These are phyloP conservation scores for Carex sylvatica DNA, from an alignment of 202 grass and related monocot species.

Conservation along the genomic window DNA sequence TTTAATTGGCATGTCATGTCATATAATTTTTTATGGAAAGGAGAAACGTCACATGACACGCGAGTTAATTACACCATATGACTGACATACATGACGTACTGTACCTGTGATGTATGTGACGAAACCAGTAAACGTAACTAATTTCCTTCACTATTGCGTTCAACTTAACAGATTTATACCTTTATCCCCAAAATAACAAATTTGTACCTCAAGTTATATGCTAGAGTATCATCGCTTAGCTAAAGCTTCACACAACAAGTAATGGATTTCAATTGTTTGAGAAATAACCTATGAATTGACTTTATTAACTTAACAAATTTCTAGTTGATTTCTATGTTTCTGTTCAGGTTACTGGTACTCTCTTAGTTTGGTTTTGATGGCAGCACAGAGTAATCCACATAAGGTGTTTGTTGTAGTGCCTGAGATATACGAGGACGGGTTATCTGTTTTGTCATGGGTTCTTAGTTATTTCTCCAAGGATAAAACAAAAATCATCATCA, in stretches of 20 bases:
- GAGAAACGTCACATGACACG: too few species aligned
- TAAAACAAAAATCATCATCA: slow-evolving; percentile 36
- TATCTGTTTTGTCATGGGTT: slow-evolving; percentile 44
- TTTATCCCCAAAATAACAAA: background rate
- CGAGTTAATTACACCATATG: too few species aligned
- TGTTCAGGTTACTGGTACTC: background rate
- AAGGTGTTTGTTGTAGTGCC: slow-evolving; percentile 63
- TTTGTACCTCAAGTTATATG: background rate
- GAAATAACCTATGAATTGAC: background rate
- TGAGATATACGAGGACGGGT: slow-evolving; percentile 47
- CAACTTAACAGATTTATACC: background rate
- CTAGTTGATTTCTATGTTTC: background rate
- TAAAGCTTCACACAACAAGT: background rate
- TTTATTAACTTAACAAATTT: background rate
- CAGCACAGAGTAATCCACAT: slow-evolving; percentile 5
- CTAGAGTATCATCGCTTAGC: background rate
- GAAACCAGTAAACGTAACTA: too few species aligned
- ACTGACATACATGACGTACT: too few species aligned
- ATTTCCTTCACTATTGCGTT: background rate
- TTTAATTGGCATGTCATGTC: too few species aligned
- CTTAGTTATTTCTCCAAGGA: slow-evolving; percentile 27
- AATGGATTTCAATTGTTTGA: background rate
- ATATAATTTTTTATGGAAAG: too few species aligned
- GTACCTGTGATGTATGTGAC: too few species aligned
- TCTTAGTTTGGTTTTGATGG: background rate